Percentiles rank a stretch among this genome's conserved stretches.
These are phyloP conservation scores for Kappamyces sp. DNA, from an alignment of 192 early-diverging fungal species.

Conservation along the genomic window DNA sequence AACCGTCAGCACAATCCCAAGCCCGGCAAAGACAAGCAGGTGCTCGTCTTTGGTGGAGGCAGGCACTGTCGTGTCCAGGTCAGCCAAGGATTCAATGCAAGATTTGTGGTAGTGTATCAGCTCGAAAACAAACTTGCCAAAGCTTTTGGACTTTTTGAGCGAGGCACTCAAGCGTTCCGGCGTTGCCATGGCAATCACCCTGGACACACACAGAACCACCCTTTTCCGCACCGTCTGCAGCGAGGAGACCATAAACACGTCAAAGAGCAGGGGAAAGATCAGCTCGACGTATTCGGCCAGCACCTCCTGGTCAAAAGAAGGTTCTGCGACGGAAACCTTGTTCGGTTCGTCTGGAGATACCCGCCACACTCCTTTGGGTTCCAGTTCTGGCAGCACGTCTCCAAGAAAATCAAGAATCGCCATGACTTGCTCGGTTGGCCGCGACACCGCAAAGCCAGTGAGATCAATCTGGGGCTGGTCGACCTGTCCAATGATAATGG, in stretches of 20 bases:
- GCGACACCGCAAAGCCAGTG: constrained; percentile 23
- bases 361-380: constrained; percentile 34
- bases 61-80: neutral
- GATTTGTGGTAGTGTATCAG: constrained; percentile 28
- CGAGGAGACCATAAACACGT: constrained; percentile 65
- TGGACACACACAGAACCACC: constrained; percentile 51
- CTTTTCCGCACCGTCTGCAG: constrained; percentile 52
- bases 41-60: constrained; percentile 21
- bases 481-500: constrained; percentile 22
- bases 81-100: constrained; percentile 15
- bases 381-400: constrained; percentile 56
- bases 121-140: constrained; percentile 49
- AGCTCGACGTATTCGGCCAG: constrained; percentile 29
- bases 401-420: constrained; percentile 53
- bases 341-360: neutral
- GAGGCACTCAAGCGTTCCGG: constrained; percentile 34
- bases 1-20: constrained; percentile 60
- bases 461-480: neutral
- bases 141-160: constrained; percentile 35
- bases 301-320: neutral
- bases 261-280: constrained; percentile 64
- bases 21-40: constrained; percentile 44
- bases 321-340: constrained; percentile 20
- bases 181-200: constrained; percentile 36
- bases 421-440: constrained; percentile 47